Base-by-base conservation (phyloP, 192 early-diverging fungal genomes). In the Glomus cerebriforme region DNA sequence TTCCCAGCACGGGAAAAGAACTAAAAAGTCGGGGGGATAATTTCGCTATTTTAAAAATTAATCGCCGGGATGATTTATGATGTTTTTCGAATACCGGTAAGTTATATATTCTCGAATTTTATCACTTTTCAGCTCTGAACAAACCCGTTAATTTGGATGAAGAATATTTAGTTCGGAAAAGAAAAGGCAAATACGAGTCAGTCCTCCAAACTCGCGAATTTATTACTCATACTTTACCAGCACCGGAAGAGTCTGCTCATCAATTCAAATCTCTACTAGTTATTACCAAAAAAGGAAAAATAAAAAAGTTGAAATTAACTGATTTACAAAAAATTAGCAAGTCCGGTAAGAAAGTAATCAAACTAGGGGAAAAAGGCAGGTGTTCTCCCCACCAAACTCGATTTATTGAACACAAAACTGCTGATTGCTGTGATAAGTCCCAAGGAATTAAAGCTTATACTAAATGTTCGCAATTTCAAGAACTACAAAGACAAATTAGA, bases 11-110 rank as follows among this genome's bases (percentile, higher is more conserved):
- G n/a, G 69, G 69, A 1, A 72, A 72, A 72, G 45, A 72, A 45
- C 43, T 72, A 72, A 72, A 72, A 72, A 72, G 37, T 1, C 35
- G 69, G 13, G 69, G 69, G 0, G 69, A 72, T 45, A 72, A 72
- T 45, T 72, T 34, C 17, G 31, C 39, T 12, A 47, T 72, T 47
- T 15, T 45, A 45, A 72, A 72, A 43, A 1, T 72, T 26, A 35
- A 72, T 35, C 34, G 69, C 45, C 69, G 69, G 9, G 69, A 72
- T 72, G 69, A 72, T 45, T 45, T 72, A 32, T 72, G 69, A 72
- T 72, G 69, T 24, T 72, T 72, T 49, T 72, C 69, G 8, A 72
- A 47, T 24, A 45, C 39, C n/a, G 69, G 69, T 29, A 72, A 72
- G 43, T 72, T 72, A 72, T 72, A 72, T 47, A 10, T 26, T 45